These are phyloP conservation scores for Monosporascus sp. DNA, from an alignment of 2,329 filamentous ascomycete species.

Conservation along the genomic window DNA sequence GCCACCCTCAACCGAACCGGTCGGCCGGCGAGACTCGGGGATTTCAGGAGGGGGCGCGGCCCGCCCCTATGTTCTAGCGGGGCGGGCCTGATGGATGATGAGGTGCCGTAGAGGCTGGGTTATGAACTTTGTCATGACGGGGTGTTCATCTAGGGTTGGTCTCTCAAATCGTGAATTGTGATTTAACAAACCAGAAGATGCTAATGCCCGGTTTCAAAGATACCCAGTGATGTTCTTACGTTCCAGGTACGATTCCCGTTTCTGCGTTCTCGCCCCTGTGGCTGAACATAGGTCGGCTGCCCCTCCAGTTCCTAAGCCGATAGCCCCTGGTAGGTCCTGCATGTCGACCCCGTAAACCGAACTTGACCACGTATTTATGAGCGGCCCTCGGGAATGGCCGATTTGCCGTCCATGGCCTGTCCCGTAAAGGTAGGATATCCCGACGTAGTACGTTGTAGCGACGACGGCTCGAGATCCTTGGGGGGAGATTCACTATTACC, in stretches of 20 bases:
- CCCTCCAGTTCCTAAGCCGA: not conserved
- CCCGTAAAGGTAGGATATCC: no score
- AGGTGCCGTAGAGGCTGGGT: not conserved
- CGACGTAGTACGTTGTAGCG: no score
- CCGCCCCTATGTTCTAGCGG: not conserved
- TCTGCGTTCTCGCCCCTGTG: not conserved
- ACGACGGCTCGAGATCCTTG: no score
- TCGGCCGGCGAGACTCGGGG: not conserved
- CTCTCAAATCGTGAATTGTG: slow-evolving; percentile 24
- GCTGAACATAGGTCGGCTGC: not conserved
- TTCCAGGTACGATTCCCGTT: slow-evolving; percentile 14
- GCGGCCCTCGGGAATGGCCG: no score
- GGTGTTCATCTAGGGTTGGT: slow-evolving; percentile 27
- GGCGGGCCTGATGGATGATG: not conserved
- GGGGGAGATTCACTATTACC: no score
- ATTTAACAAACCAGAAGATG: slow-evolving; percentile 19
- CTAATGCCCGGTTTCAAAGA: slow-evolving; percentile 22
- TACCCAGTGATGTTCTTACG: slow-evolving; percentile 9
- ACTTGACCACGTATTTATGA: no score
- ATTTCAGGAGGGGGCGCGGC: not conserved
- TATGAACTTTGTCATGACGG: not conserved
- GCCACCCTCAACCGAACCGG: not conserved
- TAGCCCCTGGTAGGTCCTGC: no score
- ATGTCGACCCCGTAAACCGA: no score
- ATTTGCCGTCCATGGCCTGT: no score